Evolutionary conservation across 2,329 filamentous ascomycete genomes (phyloP), one percentile per base, ranked within the genome.

Genomic region (Achaetomium macrosporum): DNA sequence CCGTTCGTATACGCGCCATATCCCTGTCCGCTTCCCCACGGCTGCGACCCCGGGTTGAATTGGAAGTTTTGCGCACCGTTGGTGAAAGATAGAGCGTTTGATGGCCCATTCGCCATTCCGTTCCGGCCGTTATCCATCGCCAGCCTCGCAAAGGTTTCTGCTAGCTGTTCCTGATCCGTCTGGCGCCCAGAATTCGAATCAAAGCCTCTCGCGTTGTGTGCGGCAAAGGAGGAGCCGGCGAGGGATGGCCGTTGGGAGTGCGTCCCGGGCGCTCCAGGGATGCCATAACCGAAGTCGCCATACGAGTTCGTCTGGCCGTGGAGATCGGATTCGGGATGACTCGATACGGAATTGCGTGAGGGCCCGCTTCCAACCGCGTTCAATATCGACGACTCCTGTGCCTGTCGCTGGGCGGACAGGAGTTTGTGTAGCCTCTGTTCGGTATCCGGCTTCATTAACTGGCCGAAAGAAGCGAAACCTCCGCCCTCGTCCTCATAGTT

Each of bases 331-430:
- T 78, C 74, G 5, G 75, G 71, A 51, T 80, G 76, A 44, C 78
- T 74, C 35, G 81, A 82, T 2, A 80, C 81, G 40, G 71, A 68
- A 53, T 82, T 81, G 55, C 78, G 73, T n/a, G 79, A 76, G 3
- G 71, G 65, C 2, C 48, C 53, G 16, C 58, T 68, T 44, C 69
- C 69, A 44, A 74, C 75, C 15, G 71, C 63, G 33, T 65, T 68
- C 56, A 75, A 72, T 61, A 74, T 79, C 9, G 73, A 69, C 5
- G 69, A 49, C 25, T 73, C 70, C 13, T 70, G 69, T 5, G 68
- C 60, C 36, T 57, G 60, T 17, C 70, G 68, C 57, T 66, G 67
- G 56, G 66, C 62, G 56, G 66, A 62, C 13, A 60, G 15, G 35
- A 15, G 15, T 4, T n/a, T n/a, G 3, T 13, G 6, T 4, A 13